Evolutionary conservation across 1,139 yeast species (phyloP), one percentile per base, ranked within the genome.

Genomic region (Scheffersomyces insectosa): DNA sequence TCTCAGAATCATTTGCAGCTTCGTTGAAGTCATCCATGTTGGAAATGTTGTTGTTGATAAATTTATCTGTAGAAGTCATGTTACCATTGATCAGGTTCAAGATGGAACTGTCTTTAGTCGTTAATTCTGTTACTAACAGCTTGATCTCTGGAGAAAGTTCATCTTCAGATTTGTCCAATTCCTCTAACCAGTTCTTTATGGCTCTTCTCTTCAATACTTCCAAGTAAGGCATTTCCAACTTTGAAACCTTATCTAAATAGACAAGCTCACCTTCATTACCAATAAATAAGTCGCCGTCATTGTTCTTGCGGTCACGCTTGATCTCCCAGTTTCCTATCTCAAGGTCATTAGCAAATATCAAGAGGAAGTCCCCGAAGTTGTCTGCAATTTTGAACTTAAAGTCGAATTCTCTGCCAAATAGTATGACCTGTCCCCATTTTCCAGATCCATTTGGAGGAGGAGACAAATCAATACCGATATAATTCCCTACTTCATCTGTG

Each of bases 351-450:
- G 95, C 96, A 65, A 88, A 87, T 29, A 78, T 74, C 43, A 89
- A 70, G 42, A 89, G 66, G 61, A 90, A 90, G 52, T 86, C 90
- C 30, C 95, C 96, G 86, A 95, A 90, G 46, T 83, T 85, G 40
- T 83, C 82, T 13, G 96, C 90, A 25, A 89, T 68, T 38, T 79
- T 87, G 61, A 77, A 88, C 62, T 89, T 89, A 36, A 85, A 79
- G 64, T 89, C 97, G 58, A 85, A 88, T 46, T 91, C 97, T 55
- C 96, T 79, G 33, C 97, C 97, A 64, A 88, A 90, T 42, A 88
- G 60, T 44, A 91, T 88, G 23, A 88, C 88, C 62, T 90, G 96
- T 12, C 97, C 98, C 72, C 82, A 77, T 36, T 66, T 72, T 28
- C 96, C 96, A 0, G 46, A 41, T 1, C 68, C 67, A 13, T 70